These are phyloP conservation scores for Acidiella bohemica DNA, from an alignment of 495 filamentous ascomycete genomes.

Conservation along the genomic window DNA sequence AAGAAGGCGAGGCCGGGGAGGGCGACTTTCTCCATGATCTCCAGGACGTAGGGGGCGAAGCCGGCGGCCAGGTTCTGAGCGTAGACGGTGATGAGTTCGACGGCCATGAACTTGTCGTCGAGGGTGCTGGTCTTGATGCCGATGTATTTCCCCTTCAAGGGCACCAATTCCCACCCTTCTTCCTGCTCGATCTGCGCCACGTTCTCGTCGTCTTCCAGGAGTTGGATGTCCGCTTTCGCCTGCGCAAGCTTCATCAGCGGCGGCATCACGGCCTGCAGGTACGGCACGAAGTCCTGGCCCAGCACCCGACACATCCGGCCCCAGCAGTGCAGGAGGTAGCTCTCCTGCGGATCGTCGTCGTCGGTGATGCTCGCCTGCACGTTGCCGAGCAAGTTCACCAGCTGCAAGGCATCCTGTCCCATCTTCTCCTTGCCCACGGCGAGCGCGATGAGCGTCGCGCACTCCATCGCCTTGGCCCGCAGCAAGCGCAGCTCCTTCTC, in stretches of 20 bases:
- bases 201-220: conserved; percentile 91
- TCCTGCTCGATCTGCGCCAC: conserved; percentile 85
- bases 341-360: conserved; percentile 87
- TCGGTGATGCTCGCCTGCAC: conserved; percentile 85
- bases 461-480: conserved; percentile 98
- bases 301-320: conserved; percentile 96
- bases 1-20: conserved; percentile 92
- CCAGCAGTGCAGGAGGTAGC: conserved; percentile 98
- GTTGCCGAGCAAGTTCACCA: conserved; percentile 72
- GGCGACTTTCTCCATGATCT: conserved; percentile 94
- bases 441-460: conserved; percentile 88
- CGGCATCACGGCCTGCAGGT: conserved; percentile 84
- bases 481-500: conserved; percentile 85
- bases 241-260: conserved; percentile 80
- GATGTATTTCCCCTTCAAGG: conserved; percentile 91
- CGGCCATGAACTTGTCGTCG: conserved; percentile 98
- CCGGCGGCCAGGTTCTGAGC: conserved; percentile 82
- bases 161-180: conserved; percentile 96
- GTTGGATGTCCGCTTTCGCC: conserved; percentile 93
- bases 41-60: conserved; percentile 80
- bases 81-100: conserved; percentile 93
- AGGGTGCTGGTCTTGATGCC: conserved; percentile 94
- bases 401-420: conserved; percentile 66
- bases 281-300: conserved; percentile 79
- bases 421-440: conserved; percentile 90